A percentile compares a stretch with the other conserved stretches of the same genome.
phyloP scores from a whole-genome alignment of 148 eudicot genomes.

The Silene latifolia region DNA sequence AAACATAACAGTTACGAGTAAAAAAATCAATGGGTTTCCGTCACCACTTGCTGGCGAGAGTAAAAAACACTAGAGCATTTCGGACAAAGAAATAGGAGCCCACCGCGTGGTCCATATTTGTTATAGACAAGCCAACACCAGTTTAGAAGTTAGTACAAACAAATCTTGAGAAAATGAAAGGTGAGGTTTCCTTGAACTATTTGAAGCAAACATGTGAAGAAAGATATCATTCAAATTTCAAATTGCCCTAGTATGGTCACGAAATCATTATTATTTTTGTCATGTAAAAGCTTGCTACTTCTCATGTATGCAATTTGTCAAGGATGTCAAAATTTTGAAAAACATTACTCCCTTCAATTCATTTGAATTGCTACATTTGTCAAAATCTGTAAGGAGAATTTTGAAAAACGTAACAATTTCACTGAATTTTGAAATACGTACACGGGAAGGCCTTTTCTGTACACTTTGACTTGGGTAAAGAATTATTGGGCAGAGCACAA shows the following conservation, averaged over 20 bases:
- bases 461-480: too few relatives aligned
- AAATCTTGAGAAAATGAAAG: background rate
- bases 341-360: too few relatives aligned
- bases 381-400: too few relatives aligned
- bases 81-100: background rate
- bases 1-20: too few relatives aligned
- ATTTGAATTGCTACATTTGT: too few relatives aligned
- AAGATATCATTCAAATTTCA: background rate
- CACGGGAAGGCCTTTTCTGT: too few relatives aligned
- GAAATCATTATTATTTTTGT: background rate
- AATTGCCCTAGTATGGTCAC: slow-evolving; percentile 1
- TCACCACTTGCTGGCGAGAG: background rate
- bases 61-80: background rate
- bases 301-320: background rate
- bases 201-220: background rate
- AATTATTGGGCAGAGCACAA: too few relatives aligned
- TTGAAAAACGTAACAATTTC: too few relatives aligned
- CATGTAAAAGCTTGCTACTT: background rate
- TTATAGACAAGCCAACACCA: background rate
- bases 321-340: background rate
- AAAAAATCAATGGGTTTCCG: too few relatives aligned
- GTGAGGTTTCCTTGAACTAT: background rate
- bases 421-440: too few relatives aligned
- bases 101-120: background rate
- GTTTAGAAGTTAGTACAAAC: background rate